These are phyloP conservation scores for Tuber microsphaerosporum DNA, from an alignment of 495 filamentous ascomycete species.

Conservation along the genomic window DNA sequence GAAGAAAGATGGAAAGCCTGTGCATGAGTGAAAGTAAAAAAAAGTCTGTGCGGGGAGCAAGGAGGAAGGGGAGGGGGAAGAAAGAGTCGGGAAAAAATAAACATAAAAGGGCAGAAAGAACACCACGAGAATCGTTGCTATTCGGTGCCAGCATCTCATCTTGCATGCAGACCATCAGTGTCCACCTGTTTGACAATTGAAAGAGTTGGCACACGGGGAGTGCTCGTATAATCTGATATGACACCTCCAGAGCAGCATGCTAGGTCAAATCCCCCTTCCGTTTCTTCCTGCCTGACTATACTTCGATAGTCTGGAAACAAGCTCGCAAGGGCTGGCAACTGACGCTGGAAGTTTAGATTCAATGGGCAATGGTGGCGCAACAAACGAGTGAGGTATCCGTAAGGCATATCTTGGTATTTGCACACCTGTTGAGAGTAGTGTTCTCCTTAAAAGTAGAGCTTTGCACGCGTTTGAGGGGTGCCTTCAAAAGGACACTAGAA, in stretches of 20 bases:
- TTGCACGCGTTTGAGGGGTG: too few relatives aligned
- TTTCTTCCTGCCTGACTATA: not conserved
- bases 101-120: slow-evolving; percentile 2
- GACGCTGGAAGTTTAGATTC: not conserved
- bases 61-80: not conserved
- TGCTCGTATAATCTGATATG: not conserved
- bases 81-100: not conserved
- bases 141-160: not conserved
- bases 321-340: not conserved
- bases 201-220: not conserved
- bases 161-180: not conserved
- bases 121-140: not conserved
- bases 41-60: not conserved
- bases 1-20: not conserved
- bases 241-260: not conserved
- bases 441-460: not conserved
- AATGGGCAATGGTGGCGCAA: not conserved
- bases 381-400: not conserved
- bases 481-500: too few relatives aligned
- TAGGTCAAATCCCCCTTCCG: not conserved
- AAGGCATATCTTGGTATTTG: not conserved
- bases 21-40: not conserved
- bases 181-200: not conserved
- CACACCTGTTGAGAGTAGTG: not conserved
- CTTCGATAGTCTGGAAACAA: not conserved